Evolutionary conservation across 2,329 filamentous ascomycete genomes (phyloP), one percentile per base, ranked within the genome.

Genomic region (Hypoxylon sp.): DNA sequence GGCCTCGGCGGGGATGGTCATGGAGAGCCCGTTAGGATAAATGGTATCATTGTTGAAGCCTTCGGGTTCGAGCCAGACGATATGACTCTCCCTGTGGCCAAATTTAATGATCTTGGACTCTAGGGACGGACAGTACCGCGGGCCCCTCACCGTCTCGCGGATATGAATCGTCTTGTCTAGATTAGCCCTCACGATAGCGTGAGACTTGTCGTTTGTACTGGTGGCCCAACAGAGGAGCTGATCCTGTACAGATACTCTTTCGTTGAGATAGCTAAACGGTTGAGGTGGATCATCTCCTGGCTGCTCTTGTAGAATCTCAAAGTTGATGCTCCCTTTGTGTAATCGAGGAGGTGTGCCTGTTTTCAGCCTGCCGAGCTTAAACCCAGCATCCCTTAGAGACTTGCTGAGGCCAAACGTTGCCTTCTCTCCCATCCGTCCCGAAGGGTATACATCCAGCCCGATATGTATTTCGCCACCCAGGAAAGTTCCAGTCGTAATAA

Each of bases 151-250:
- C 0, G 93, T 95, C 78, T 99, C 96, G 22, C 96, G 89, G 67
- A 99, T 98, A 76, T 99, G 96, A 33, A 99, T 92, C 0, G 93
- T 96, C 76, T 97, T 96, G 75, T 97, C 91, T n/a, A 99, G 87
- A 74, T 98, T 97, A 5, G 88, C 87, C 46, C 93, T 88, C 64
- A 97, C 91, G 51, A 99, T 87, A 14, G 92, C 87, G 78, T 99
- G 96, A 0, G 93, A 89, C 4, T 84, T 86, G 50, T 89, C 84
- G 74, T 97, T 98, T 22, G 96, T 99, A 74, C 94, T 88, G 1
- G 95, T 97, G 60, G 89, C 88, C 83, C 93, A 89, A 81, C 94
- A 97, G n/a, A 87, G 84, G 36, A 98, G 82, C 79, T 99, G 96
- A 9, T 92, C 85, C 74, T 92, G 81, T 0, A 97, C 93, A 1